phyloP scores from a whole-genome alignment of 495 filamentous ascomycete genomes.

The Podospora didyma region DNA sequence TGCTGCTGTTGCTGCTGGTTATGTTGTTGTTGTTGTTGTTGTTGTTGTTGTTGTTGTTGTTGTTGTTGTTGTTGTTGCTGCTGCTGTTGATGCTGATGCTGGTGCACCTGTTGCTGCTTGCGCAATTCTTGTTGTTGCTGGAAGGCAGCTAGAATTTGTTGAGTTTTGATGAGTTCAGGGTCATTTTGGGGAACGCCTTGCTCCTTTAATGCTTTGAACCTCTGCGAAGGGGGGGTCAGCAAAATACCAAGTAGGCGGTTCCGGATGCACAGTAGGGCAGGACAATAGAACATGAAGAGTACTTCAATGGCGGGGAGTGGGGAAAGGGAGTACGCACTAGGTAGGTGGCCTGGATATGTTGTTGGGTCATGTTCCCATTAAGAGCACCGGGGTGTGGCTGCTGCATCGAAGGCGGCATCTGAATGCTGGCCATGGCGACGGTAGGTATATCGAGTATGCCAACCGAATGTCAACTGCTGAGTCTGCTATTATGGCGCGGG shows the following conservation, averaged over 20 bases:
- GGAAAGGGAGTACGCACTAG: slow-evolving; percentile 42
- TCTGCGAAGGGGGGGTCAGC: slow-evolving; percentile 48
- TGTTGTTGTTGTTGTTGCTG: slow-evolving; percentile 50
- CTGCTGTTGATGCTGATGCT: slow-evolving; percentile 37
- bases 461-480: slow-evolving; percentile 18
- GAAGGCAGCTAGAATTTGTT: slow-evolving; percentile 60
- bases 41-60: slow-evolving; percentile 50
- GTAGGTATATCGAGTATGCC: slow-evolving; percentile 16
- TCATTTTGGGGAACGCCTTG: slow-evolving; percentile 68
- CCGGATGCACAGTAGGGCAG: neutral
- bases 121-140: slow-evolving; percentile 57
- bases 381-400: slow-evolving; percentile 45
- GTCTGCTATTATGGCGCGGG: slow-evolving; percentile 19
- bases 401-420: slow-evolving; percentile 59
- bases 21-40: slow-evolving; percentile 39
- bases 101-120: slow-evolving; percentile 41
- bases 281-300: neutral
- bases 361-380: slow-evolving; percentile 53
- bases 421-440: slow-evolving; percentile 71
- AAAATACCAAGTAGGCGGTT: too few species aligned
- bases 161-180: slow-evolving; percentile 74
- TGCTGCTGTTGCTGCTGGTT: slow-evolving; percentile 36
- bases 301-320: too few species aligned
- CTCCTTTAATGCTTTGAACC: slow-evolving; percentile 76
- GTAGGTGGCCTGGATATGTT: slow-evolving; percentile 59